These are phyloP conservation scores for Butyriboletus loyo DNA, from an alignment of 768 basidiomycete species.

Conservation along the genomic window DNA sequence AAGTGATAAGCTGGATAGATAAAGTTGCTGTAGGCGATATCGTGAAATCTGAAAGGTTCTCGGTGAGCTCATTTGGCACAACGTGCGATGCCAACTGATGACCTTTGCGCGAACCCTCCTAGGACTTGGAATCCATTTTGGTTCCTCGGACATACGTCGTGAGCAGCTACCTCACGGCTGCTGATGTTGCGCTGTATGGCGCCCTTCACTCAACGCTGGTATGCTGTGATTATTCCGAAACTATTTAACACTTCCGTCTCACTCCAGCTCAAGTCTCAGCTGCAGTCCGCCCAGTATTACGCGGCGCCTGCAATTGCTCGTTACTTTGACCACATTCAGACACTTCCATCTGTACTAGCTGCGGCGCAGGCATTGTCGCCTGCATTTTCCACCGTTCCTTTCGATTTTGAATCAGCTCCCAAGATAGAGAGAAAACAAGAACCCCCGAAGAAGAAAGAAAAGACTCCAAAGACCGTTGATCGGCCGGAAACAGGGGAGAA, in stretches of 20 bases:
- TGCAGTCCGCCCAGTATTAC: constrained; percentile 72
- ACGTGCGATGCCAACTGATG: neutral
- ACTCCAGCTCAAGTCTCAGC: constrained; percentile 51
- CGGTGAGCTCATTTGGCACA: constrained; percentile 37
- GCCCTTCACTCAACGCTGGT: constrained; percentile 83
- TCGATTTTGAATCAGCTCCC: constrained; percentile 79
- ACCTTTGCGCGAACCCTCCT: constrained; percentile 2
- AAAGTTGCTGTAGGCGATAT: constrained; percentile 53
- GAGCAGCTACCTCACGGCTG: constrained; percentile 79
- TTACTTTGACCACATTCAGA: constrained; percentile 95
- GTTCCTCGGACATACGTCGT: constrained; percentile 82
- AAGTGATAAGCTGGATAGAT: constrained; percentile 69
- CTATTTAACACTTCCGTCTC: neutral
- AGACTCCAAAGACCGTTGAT: constrained; percentile 39
- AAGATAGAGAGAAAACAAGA: constrained; percentile 68
- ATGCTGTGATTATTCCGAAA: constrained; percentile 25
- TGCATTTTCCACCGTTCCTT: constrained; percentile 53
- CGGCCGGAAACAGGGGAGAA: constrained; percentile 23
- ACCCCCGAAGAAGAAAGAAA: constrained; percentile 75
- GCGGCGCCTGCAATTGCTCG: constrained; percentile 80
- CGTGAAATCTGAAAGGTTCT: constrained; percentile 43
- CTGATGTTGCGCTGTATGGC: constrained; percentile 89
- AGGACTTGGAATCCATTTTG: constrained; percentile 75
- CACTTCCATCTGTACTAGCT: constrained; percentile 56
- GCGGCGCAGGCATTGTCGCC: constrained; percentile 51